Base-by-base conservation (phyloP, 768 basidiomycete species). In the Grammothele lineata region DNA sequence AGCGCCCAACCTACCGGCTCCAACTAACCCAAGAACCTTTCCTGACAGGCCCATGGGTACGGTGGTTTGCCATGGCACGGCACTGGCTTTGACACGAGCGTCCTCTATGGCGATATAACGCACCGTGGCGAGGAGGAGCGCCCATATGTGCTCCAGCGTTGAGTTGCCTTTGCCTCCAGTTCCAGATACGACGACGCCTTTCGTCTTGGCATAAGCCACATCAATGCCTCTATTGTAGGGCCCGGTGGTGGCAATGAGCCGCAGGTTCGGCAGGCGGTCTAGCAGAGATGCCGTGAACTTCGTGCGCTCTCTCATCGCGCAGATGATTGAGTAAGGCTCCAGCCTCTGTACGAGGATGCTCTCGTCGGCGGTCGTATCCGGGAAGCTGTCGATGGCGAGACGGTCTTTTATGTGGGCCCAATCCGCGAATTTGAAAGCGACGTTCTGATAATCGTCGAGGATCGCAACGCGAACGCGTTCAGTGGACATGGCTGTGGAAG, bases 231-330 rank as follows among this genome's bases (percentile, higher is more conserved):
- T 62, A 54, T 84, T 83, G 24, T 53, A 44, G 48, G 52, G 53
- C 0, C 77, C 82, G 2, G 83, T 85, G 0, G 83, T 84, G 11
- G 79, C 70, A 43, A 87, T 70, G 19, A 83, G 63, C 66, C 70
- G 72, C 36, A 87, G 69, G 39, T 78, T 78, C 6, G 82, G 82
- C 26, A 87, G 66, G 36, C 70, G 68, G 43, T 74, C 74, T 36
- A 87, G 58, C 9, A 83, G 52, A 1, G 71, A 64, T 5, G 66
- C 60, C 6, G 70, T 59, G 57, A 87, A 76, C 46, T 74, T 77
- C 0, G 83, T 85, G 24, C 84, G 68, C 54, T 85, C 84, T 41
- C 83, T 69, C 82, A 85, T 85, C 3, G 81, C 71, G 58, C 77
- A 79, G 18, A 85, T 69, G 35, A 87, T 72, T 5, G 76, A 61